These are phyloP conservation scores for Mycena epipterygia DNA, from an alignment of 768 basidiomycete genomes.

Conservation along the genomic window DNA sequence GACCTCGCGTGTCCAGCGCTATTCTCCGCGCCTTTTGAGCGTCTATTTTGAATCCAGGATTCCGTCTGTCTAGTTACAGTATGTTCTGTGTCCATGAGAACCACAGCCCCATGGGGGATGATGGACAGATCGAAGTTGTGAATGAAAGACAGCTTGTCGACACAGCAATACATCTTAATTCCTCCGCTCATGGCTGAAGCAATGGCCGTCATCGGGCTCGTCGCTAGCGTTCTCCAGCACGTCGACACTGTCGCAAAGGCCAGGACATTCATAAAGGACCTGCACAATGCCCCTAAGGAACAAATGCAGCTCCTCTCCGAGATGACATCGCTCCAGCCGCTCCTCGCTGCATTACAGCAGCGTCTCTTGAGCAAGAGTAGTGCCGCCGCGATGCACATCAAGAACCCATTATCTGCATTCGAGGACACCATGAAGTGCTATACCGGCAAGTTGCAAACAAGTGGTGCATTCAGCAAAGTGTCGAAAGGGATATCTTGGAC, in stretches of 20 bases:
- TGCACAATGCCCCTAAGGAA: neutral
- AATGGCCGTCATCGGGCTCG: neutral
- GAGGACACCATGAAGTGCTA: neutral
- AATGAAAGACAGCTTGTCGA: no score
- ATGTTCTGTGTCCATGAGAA: no score
- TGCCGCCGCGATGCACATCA: no score
- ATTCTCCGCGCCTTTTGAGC: no score
- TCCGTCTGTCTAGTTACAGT: no score
- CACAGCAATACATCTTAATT: neutral
- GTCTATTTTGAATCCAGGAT: no score
- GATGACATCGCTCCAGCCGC: neutral
- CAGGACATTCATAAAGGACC: neutral
- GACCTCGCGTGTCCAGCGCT: no score
- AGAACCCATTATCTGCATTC: neutral
- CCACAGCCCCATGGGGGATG: no score
- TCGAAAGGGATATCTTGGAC: neutral
- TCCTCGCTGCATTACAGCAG: neutral
- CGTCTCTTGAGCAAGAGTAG: neutral
- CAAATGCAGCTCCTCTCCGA: neutral
- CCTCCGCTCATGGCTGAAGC: neutral
- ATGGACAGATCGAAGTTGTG: no score
- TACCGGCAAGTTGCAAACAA: neutral
- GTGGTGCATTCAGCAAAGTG: neutral
- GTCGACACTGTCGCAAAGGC: neutral
- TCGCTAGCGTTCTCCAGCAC: no score